Evolutionary conservation across 176 grass and related monocot species (phyloP).

Genomic region (Avena insularis): DNA sequence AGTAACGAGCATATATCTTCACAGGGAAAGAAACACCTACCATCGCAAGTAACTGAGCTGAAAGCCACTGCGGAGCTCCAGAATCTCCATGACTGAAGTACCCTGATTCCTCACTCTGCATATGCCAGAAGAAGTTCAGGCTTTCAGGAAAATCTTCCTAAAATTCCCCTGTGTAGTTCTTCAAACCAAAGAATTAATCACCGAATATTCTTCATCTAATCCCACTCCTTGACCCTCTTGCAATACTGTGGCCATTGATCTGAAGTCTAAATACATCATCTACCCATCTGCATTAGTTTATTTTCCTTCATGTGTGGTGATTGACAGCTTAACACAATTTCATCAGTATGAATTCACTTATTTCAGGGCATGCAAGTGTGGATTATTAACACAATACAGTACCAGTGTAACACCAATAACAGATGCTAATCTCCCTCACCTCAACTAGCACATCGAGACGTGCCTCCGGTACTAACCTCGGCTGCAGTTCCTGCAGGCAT

Average conservation of each 20-base stretch:
- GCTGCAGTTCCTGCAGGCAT: slow-evolving; percentile 57
- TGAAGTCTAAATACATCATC: slow-evolving; percentile 5
- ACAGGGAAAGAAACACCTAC: slow-evolving; percentile 48
- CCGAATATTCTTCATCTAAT: background rate
- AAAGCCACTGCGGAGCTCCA: slow-evolving; percentile 57
- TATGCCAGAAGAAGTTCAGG: background rate
- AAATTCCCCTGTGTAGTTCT: background rate
- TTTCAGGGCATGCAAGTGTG: background rate
- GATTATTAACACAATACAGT: background rate
- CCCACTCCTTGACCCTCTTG: background rate
- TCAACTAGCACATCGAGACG: slow-evolving; percentile 81
- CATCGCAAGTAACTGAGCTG: slow-evolving; percentile 72
- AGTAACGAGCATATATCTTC: slow-evolving; percentile 7
- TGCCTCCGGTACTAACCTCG: slow-evolving; percentile 61
- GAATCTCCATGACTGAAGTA: slow-evolving; percentile 21
- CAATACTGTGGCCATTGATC: background rate
- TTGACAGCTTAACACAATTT: background rate
- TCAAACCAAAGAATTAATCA: background rate
- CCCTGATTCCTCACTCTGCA: slow-evolving; percentile 50
- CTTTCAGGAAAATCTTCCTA: slow-evolving; percentile 7
- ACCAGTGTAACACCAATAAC: background rate
- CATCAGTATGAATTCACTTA: background rate
- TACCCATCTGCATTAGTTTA: background rate
- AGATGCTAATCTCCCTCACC: slow-evolving; percentile 43
- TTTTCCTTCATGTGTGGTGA: background rate